phyloP scores from a whole-genome alignment of 148 eudicot genomes.

The Cornus kousa region DNA sequence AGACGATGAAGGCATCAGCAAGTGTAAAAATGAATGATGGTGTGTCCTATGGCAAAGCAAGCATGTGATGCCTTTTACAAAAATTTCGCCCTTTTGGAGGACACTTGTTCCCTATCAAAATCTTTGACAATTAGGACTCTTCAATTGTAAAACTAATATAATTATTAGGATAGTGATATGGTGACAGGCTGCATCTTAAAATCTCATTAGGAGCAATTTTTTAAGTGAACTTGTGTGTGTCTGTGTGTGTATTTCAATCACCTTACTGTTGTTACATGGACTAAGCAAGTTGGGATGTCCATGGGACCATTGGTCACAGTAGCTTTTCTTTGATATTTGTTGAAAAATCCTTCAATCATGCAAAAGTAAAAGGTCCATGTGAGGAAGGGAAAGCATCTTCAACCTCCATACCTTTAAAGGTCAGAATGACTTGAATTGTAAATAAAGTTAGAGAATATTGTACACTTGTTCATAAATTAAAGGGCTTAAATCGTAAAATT shows the following conservation, averaged over 20 bases:
- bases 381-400: slow-evolving; percentile 14
- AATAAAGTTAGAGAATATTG: too few species aligned
- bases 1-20: neutral
- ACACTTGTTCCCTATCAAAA: slow-evolving; percentile 8
- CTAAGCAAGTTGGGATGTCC: neutral
- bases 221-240: neutral
- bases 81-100: neutral
- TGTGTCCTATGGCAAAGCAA: neutral
- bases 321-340: neutral
- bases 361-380: slow-evolving; percentile 3
- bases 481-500: too few species aligned
- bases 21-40: slow-evolving; percentile 4
- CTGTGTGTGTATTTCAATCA: too few species aligned
- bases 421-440: neutral
- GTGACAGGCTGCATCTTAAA: neutral
- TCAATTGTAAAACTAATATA: neutral
- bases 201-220: neutral
- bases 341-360: slow-evolving; percentile 16
- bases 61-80: neutral
- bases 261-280: neutral
- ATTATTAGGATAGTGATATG: neutral
- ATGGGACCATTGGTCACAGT: neutral
- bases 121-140: neutral
- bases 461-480: neutral
- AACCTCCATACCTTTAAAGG: neutral